Conservation (phyloP, 768 basidiomycete genomes). For the Auriscalpium microsporum region DNA sequence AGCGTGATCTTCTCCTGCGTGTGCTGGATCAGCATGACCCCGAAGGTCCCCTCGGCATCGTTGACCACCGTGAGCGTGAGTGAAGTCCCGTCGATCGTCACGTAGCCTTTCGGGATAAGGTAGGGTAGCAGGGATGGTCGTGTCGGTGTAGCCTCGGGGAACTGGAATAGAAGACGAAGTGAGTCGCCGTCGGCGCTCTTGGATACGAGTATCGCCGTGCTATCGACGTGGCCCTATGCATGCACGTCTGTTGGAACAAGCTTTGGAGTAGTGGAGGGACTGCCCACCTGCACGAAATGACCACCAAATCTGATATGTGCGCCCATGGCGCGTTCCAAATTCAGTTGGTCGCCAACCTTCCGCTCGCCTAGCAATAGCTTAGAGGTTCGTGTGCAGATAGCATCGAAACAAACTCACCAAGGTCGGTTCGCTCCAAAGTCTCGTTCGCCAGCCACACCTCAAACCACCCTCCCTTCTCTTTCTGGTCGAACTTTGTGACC, state of each 20-base stretch:
- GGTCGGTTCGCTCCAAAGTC: constrained; percentile 82
- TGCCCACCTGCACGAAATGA: constrained; percentile 87
- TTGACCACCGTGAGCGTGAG: constrained; percentile 81
- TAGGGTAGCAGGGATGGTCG: constrained; percentile 67
- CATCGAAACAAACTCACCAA: constrained; percentile 44
- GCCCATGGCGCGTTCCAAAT: constrained; percentile 92
- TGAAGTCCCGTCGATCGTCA: constrained; percentile 90
- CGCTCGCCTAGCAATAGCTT: constrained; percentile 50
- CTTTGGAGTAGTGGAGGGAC: background rate
- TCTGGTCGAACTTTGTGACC: constrained; percentile 72
- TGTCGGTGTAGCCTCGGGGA: constrained; percentile 49
- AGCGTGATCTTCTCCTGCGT: constrained; percentile 86
- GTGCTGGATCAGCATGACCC: constrained; percentile 93
- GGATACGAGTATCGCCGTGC: constrained; percentile 68
- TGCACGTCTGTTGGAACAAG: background rate
- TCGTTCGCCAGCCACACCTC: constrained; percentile 95
- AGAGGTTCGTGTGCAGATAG: too few relatives aligned
- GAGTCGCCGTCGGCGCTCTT: constrained; percentile 78
- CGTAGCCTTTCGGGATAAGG: constrained; percentile 89
- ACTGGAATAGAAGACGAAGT: constrained; percentile 71
- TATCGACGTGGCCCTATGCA: constrained; percentile 85
- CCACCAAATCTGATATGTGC: constrained; percentile 90
- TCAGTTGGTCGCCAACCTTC: constrained; percentile 70
- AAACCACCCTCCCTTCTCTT: constrained; percentile 68
- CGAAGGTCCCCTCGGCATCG: constrained; percentile 55